A percentile compares a stretch with the other conserved stretches of the same genome.
phyloP scores from a whole-genome alignment of 1,284 basidiomycete genomes.

The Austroboletus novae-zelandiae region DNA sequence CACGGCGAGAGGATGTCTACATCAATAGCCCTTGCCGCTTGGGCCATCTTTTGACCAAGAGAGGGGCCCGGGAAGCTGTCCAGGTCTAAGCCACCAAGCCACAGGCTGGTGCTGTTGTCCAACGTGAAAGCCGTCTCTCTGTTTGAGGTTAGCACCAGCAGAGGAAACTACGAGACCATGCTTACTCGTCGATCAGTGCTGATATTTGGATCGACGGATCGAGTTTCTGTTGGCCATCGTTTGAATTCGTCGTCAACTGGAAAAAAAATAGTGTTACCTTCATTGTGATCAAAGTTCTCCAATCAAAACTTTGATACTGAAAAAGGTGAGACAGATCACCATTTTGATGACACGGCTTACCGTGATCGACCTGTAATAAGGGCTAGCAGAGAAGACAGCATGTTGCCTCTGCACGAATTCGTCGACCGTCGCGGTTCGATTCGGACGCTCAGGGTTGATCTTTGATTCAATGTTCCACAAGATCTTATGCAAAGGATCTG shows the following conservation, averaged over 20 bases:
- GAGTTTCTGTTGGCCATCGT: conserved; percentile 33
- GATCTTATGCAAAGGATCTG: conserved; percentile 57
- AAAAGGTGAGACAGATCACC: background rate
- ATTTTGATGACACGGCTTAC: conserved; percentile 36
- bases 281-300: conserved; percentile 70
- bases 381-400: conserved; percentile 52
- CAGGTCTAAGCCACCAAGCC: conserved; percentile 63
- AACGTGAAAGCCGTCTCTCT: conserved; percentile 44
- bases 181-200: conserved; percentile 62
- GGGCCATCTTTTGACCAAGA: conserved; percentile 51
- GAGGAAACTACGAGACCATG: conserved; percentile 3
- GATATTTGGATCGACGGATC: conserved; percentile 53
- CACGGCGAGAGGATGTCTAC: conserved; percentile 70
- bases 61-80: conserved; percentile 56
- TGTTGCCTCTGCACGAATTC: conserved; percentile 69
- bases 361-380: conserved; percentile 59
- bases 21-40: conserved; percentile 65
- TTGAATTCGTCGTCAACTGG: background rate
- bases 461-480: conserved; percentile 82
- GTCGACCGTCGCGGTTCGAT: conserved; percentile 56
- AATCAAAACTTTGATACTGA: conserved; percentile 76
- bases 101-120: conserved; percentile 46
- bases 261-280: conserved; percentile 41
- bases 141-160: conserved; percentile 8
- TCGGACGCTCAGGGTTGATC: conserved; percentile 56